Percentiles rank a stretch among this genome's conserved stretches.
These are phyloP conservation scores for Acacia pycnantha DNA, from an alignment of 331 rosid species.

Conservation along the genomic window DNA sequence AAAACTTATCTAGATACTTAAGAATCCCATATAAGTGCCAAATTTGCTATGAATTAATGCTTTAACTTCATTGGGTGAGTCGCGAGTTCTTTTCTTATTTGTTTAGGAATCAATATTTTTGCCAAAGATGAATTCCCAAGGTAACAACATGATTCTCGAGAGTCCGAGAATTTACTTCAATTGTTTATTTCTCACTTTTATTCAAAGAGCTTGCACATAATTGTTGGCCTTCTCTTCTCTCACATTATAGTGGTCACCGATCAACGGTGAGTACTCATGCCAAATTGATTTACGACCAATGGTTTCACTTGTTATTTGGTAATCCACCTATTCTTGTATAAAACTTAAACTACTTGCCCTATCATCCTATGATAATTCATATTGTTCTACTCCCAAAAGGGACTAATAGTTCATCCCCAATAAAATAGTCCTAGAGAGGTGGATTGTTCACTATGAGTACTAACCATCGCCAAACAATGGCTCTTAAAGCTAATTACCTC, in stretches of 20 bases:
- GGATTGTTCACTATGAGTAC: constrained; percentile 74
- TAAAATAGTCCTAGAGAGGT: constrained; percentile 82
- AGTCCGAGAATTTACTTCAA: constrained; percentile 56
- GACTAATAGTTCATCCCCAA: constrained; percentile 28
- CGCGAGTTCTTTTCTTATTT: too few species aligned
- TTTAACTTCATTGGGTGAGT: too few species aligned
- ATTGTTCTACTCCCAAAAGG: constrained; percentile 65
- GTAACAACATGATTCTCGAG: constrained; percentile 47
- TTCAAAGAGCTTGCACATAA: constrained; percentile 63
- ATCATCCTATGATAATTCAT: constrained; percentile 73
- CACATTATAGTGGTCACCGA: constrained; percentile 48
- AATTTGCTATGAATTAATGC: too few species aligned
- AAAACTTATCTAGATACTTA: too few species aligned
- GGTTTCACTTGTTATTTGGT: constrained; percentile 77
- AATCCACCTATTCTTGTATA: constrained; percentile 67
- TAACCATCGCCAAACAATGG: constrained; percentile 31
- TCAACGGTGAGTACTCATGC: constrained; percentile 31
- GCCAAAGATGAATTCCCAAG: constrained; percentile 58
- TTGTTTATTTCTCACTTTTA: constrained; percentile 69
- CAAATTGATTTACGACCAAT: constrained; percentile 68
- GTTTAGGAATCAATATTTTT: not conserved
- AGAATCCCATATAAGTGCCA: too few species aligned
- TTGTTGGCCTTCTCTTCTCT: constrained; percentile 57
- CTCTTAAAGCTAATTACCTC: constrained; percentile 47
- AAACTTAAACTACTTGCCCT: constrained; percentile 60